Evolutionary conservation across 345 rosid species (phyloP).

Genomic region (Linum tenue): DNA sequence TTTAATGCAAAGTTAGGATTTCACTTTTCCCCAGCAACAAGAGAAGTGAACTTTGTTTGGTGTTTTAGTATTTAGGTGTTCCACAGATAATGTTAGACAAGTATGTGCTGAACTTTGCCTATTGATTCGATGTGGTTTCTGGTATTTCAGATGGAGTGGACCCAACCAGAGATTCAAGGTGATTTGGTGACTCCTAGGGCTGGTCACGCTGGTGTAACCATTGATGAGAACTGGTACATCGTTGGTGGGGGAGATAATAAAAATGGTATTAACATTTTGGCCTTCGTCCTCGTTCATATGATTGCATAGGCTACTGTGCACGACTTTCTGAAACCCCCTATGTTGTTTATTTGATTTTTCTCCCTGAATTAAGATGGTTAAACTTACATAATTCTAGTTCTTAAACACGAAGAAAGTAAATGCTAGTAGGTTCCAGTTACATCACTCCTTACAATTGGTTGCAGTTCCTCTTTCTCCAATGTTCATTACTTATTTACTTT

Average conservation of each 20-base stretch:
- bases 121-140: constrained; percentile 11
- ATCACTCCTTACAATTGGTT: too few species aligned
- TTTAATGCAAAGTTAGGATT: too few species aligned
- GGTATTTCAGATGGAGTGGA: constrained; percentile 86
- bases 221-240: constrained; percentile 98
- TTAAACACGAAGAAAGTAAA: background rate
- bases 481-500: too few species aligned
- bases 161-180: constrained; percentile 86
- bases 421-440: background rate
- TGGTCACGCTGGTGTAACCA: constrained; percentile 91
- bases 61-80: too few species aligned
- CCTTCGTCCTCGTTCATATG: constrained; percentile 1
- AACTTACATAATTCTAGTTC: background rate
- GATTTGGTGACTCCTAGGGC: constrained; percentile 82
- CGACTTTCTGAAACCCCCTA: background rate
- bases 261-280: constrained; percentile 42
- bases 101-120: constrained; percentile 2
- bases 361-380: background rate
- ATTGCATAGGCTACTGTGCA: constrained; percentile 3
- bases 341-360: background rate
- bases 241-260: constrained; percentile 99
- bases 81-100: too few species aligned
- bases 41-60: too few species aligned
- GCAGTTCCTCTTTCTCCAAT: too few species aligned
- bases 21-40: too few species aligned